Evolutionary conservation across 2,329 filamentous ascomycete species (phyloP), one percentile per base, ranked within the genome.

Genomic region (Diaporthe ilicicola): DNA sequence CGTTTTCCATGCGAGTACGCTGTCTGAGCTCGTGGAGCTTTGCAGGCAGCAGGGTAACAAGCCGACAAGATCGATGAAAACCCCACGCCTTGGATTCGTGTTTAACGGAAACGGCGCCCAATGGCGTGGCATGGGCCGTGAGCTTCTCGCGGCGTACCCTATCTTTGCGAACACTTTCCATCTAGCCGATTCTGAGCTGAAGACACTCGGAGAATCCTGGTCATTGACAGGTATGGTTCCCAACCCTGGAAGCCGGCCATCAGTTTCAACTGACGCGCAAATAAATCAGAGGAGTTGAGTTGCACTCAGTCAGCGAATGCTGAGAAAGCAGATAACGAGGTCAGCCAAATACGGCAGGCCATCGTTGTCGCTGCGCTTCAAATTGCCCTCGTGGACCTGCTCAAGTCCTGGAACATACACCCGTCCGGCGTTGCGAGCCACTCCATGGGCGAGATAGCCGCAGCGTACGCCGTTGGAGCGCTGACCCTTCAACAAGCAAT

Each of bases 281-380:
- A n/a, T n/a, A n/a, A n/a, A n/a, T n/a, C n/a, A n/a, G n/a, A n/a
- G n/a, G n/a, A n/a, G n/a, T n/a, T n/a, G 3, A 4, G 22, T 46
- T 2, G 19, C 10, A 65, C 77, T 81, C 78, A 10, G 59, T 44
- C 37, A 46, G 64, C 82, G 86, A 1, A 70, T 85, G n/a, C n/a
- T n/a, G n/a, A n/a, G n/a, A n/a, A n/a, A n/a, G n/a, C n/a, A n/a
- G n/a, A n/a, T n/a, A n/a, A n/a, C n/a, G n/a, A n/a, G n/a, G n/a
- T n/a, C n/a, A n/a, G n/a, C n/a, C n/a, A n/a, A n/a, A n/a, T n/a
- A n/a, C n/a, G n/a, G n/a, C n/a, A n/a, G n/a, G n/a, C n/a, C n/a
- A n/a, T n/a, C n/a, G n/a, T n/a, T 0, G 86, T 82, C 51, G 87
- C 84, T 0, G 84, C 84, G 0, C 24, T 88, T 1, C 86, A 87